Evolutionary conservation across 1,284 basidiomycete species (phyloP).

Genomic region (Microbotryum violaceum): DNA sequence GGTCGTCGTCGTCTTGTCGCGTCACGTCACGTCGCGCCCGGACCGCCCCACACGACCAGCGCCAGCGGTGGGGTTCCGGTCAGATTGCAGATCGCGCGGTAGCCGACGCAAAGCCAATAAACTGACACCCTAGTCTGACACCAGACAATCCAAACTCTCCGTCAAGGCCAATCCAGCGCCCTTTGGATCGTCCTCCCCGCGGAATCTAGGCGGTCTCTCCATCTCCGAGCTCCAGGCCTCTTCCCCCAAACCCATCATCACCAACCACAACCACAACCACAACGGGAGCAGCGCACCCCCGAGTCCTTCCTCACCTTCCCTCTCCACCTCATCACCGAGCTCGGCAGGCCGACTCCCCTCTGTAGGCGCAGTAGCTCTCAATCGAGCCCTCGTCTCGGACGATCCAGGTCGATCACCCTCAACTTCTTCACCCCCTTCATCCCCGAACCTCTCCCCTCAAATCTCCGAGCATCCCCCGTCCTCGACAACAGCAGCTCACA

Average conservation of each 20-base stretch:
- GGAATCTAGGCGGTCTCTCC: conserved; percentile 5
- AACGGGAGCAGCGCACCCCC: not conserved
- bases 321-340: not conserved
- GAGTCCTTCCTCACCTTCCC: not conserved
- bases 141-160: conserved; percentile 24
- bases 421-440: not conserved
- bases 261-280: not conserved
- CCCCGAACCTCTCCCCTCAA: not conserved
- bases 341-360: not conserved
- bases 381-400: conserved; percentile 20
- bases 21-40: not conserved
- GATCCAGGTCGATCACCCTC: not conserved
- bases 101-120: no score
- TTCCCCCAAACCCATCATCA: conserved; percentile 1
- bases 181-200: conserved; percentile 23
- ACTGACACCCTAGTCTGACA: not conserved
- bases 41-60: not conserved
- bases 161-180: conserved; percentile 16
- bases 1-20: not conserved
- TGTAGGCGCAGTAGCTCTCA: conserved; percentile 17
- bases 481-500: not conserved
- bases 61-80: no score
- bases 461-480: conserved; percentile 1
- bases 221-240: not conserved
- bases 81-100: no score